Conservation (phyloP, 2,329 filamentous ascomycete species). For the Lasiodiplodia gonubiensis region DNA sequence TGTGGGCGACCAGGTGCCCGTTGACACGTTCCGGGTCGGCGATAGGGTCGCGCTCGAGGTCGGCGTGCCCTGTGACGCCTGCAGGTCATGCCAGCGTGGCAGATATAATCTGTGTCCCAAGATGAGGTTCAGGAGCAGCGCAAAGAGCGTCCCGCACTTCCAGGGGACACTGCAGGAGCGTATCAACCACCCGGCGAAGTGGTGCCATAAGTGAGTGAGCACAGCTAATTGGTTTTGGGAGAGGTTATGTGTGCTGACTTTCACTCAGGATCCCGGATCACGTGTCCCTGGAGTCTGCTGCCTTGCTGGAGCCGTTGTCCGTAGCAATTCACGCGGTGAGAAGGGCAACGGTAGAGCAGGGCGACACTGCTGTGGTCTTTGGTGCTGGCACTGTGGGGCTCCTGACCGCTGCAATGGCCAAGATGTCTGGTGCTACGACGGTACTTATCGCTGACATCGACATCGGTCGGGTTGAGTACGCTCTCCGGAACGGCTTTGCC, state of each 20-base stretch:
- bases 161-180: constrained; percentile 52
- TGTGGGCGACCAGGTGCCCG: constrained; percentile 37
- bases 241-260: constrained; percentile 31
- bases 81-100: constrained; percentile 49
- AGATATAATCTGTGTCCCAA: constrained; percentile 51
- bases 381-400: constrained; percentile 72
- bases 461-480: constrained; percentile 47
- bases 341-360: constrained; percentile 74
- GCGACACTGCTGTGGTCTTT: constrained; percentile 81
- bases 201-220: constrained; percentile 50
- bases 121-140: constrained; percentile 52
- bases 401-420: constrained; percentile 48
- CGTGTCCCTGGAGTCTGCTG: constrained; percentile 47
- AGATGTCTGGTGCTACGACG: constrained; percentile 48
- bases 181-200: constrained; percentile 52
- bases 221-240: constrained; percentile 35
- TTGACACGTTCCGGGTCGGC: constrained; percentile 33
- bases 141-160: constrained; percentile 51
- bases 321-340: constrained; percentile 85
- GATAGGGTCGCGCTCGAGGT: constrained; percentile 36
- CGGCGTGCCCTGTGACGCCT: constrained; percentile 38
- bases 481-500: constrained; percentile 46
- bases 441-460: constrained; percentile 50
- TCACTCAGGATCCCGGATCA: constrained; percentile 46
- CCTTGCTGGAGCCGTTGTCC: constrained; percentile 66